Conservation (phyloP, 805 yeast genomes). For the Saccharomycopsis fibuligera region DNA sequence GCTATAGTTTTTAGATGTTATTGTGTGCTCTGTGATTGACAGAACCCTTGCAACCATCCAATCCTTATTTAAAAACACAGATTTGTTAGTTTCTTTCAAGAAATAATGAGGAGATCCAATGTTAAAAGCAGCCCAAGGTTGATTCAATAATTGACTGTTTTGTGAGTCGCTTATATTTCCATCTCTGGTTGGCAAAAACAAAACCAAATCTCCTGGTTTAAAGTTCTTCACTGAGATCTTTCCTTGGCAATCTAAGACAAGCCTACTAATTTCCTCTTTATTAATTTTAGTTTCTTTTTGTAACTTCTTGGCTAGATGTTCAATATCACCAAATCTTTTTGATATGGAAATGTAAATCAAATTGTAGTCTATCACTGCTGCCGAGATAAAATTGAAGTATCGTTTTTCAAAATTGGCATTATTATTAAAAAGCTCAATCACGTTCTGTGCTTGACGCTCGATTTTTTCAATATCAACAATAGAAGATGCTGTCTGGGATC, state of each 20-base stretch:
- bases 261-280: constrained; percentile 27
- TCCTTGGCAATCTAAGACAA: constrained; percentile 31
- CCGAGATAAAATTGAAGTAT: constrained; percentile 23
- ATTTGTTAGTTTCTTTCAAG: constrained; percentile 39
- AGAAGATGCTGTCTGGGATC: constrained; percentile 2
- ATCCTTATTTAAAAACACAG: constrained; percentile 40
- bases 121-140: constrained; percentile 94
- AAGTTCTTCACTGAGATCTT: constrained; percentile 67
- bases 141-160: constrained; percentile 24
- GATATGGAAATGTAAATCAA: constrained; percentile 42
- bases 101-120: constrained; percentile 83
- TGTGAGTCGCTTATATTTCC: constrained; percentile 21
- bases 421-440: constrained; percentile 22
- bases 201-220: constrained; percentile 66
- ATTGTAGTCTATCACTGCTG: constrained; percentile 23
- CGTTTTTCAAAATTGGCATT: constrained; percentile 26
- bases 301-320: constrained; percentile 76
- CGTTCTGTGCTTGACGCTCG: constrained; percentile 8
- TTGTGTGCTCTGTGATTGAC: constrained; percentile 47
- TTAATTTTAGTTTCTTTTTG: constrained; percentile 62
- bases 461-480: constrained; percentile 15
- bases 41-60: constrained; percentile 77
- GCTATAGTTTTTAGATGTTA: constrained; percentile 38
- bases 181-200: constrained; percentile 74
- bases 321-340: constrained; percentile 83